Evolutionary conservation across 257 asterid genomes (phyloP).

Genomic region (Gentiana dahurica): DNA sequence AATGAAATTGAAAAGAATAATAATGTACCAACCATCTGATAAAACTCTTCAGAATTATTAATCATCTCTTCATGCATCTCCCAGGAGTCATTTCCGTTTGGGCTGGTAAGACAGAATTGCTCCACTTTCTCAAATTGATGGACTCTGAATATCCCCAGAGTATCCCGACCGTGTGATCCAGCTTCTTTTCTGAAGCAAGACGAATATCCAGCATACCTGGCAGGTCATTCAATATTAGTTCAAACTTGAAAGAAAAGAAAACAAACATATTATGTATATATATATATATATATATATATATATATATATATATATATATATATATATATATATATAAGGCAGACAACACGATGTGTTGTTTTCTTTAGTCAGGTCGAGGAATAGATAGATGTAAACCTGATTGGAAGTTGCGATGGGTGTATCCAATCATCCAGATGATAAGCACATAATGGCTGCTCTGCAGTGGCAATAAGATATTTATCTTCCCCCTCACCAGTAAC

Average conservation of each 20-base stretch:
- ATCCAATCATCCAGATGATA: constrained; percentile 92
- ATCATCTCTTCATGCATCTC: constrained; percentile 97
- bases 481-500: constrained; percentile 98
- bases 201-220: constrained; percentile 88
- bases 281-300: too few species aligned
- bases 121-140: constrained; percentile 95
- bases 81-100: constrained; percentile 77
- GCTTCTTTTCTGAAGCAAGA: constrained; percentile 95
- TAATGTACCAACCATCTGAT: constrained; percentile 61
- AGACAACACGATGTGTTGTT: neutral
- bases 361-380: neutral
- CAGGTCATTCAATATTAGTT: constrained; percentile 7
- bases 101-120: constrained; percentile 81
- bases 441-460: constrained; percentile 93
- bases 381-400: constrained; percentile 36
- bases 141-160: constrained; percentile 85
- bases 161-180: constrained; percentile 95
- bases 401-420: constrained; percentile 71
- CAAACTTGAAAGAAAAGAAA: neutral
- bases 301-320: too few species aligned
- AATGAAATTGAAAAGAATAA: too few species aligned
- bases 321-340: neutral
- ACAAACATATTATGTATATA: neutral
- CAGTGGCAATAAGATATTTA: constrained; percentile 90
- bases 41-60: constrained; percentile 80